Base-by-base conservation (phyloP, 805 yeast genomes). In the Citeromyces nyonsensis region DNA sequence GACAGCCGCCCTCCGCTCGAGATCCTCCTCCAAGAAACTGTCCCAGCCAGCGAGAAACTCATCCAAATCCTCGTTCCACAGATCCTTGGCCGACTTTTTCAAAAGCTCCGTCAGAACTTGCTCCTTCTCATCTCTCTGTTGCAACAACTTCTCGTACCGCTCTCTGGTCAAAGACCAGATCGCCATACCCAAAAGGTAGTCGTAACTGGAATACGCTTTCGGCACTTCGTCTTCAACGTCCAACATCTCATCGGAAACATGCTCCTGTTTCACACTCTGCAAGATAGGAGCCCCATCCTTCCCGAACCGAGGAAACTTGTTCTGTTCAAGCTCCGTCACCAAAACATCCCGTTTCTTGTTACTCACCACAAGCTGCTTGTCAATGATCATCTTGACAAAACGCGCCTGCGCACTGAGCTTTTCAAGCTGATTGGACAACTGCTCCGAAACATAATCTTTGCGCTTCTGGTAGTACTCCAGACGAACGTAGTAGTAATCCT, bases 111-210 rank as follows among this genome's bases (percentile, higher is more conserved):
- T 76, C 43, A 88, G 63, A 47, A 82, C 93, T 9, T 52, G 59
- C 48, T 84, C 88, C 45, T 75, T 78, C 15, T 61, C 76, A 35
- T 73, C 82, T 38, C 72, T 67, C 49, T 86, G 93, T 34, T 65
- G 64, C 44, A 85, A 58, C 41, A 91, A 59, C 42, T 69, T 75
- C 45, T 83, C 86, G 48, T 86, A 91, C 44, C 91, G 69, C 55
- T 91, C 98, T 36, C 65, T 66, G 1, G 98, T 88, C 48, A 91
- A 69, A 26, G 95, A 79, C 91, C 95, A 84, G 40, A 91, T 75
- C 25, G 85, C 71, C 95, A 91, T 81, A 34, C 91, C 93, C 33
- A 91, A 62, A 40, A 91, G 62, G 44, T 91, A 91, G 46, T 91
- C 97, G 52, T 73, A 88, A 5, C 76, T 63, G 7, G 84, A 69